phyloP scores from a whole-genome alignment of 495 filamentous ascomycete genomes.

The Tuber magnatum region DNA sequence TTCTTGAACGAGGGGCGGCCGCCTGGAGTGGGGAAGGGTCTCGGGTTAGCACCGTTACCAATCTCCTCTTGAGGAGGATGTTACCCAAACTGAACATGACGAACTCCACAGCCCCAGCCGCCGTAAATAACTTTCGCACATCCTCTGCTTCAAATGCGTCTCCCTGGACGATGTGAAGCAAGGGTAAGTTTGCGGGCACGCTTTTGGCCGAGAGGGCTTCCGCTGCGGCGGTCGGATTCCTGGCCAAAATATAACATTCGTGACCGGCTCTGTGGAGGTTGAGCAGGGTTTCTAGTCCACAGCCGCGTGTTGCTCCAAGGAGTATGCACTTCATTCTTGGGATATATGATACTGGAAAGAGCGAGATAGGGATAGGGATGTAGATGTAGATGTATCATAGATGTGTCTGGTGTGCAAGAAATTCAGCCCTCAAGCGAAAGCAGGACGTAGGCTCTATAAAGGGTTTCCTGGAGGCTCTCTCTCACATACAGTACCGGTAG shows the following conservation, averaged over 20 bases:
- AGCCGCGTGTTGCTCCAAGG: conserved; percentile 24
- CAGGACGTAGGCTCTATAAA: not conserved
- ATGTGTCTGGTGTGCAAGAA: not conserved
- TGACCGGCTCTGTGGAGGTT: conserved; percentile 13
- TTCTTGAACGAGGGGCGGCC: conserved; percentile 35
- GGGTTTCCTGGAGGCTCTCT: not conserved
- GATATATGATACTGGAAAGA: not conserved
- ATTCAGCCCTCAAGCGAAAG: too few species aligned
- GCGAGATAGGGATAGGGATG: not conserved
- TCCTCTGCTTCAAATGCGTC: conserved; percentile 18
- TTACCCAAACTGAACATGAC: conserved; percentile 21
- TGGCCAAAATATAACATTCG: conserved; percentile 17
- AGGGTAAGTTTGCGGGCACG: not conserved
- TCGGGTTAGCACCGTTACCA: not conserved
- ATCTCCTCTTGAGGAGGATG: not conserved
- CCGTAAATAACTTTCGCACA: conserved; percentile 9
- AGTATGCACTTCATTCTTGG: conserved; percentile 21
- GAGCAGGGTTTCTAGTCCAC: conserved; percentile 14
- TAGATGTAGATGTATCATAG: not conserved
- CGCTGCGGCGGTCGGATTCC: not conserved
- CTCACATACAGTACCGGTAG: too few species aligned
- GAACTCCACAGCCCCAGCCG: conserved; percentile 14
- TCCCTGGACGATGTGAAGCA: conserved; percentile 18
- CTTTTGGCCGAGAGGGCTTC: conserved; percentile 5
- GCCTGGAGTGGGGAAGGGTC: conserved; percentile 1